A percentile compares a stretch with the other conserved stretches of the same genome.
phyloP scores from a whole-genome alignment of 1,284 basidiomycete species.

The Malassezia globosa region DNA sequence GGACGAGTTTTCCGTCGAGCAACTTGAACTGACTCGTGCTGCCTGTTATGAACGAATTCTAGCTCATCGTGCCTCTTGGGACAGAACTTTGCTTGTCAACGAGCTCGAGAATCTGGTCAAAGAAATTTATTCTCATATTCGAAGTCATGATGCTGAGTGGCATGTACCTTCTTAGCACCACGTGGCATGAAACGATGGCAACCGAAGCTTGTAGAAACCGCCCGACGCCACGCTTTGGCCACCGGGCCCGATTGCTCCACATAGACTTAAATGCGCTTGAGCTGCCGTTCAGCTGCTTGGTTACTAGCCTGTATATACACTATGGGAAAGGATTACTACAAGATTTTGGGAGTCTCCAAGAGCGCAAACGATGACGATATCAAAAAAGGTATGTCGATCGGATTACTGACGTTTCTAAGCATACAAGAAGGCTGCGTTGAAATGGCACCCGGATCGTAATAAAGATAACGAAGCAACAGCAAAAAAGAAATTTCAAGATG shows the following conservation, averaged over 20 bases:
- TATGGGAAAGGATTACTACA: constrained; percentile 47
- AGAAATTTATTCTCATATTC: not conserved
- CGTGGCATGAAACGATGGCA: constrained; percentile 1
- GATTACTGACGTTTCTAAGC: constrained; percentile 15
- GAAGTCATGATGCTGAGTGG: not conserved
- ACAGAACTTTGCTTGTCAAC: constrained; percentile 58
- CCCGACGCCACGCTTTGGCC: constrained; percentile 3
- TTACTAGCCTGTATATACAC: not conserved
- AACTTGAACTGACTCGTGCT: constrained; percentile 84
- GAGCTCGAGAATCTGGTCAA: constrained; percentile 20
- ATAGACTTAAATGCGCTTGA: constrained; percentile 1
- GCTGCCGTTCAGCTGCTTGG: no score
- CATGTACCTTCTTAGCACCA: not conserved
- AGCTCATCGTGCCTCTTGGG: constrained; percentile 69
- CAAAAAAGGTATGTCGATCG: constrained; percentile 30
- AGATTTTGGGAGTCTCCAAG: constrained; percentile 41
- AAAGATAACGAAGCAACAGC: constrained; percentile 62
- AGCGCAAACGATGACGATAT: constrained; percentile 40
- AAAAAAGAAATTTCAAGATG: constrained; percentile 84
- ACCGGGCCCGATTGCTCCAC: constrained; percentile 3
- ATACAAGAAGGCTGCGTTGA: constrained; percentile 55
- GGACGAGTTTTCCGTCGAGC: constrained; percentile 55
- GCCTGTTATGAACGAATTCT: constrained; percentile 68
- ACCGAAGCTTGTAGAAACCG: constrained; percentile 16
- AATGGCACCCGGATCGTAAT: constrained; percentile 88